These are phyloP conservation scores for Calonectria crousiana DNA, from an alignment of 2,329 filamentous ascomycete genomes.

Conservation along the genomic window DNA sequence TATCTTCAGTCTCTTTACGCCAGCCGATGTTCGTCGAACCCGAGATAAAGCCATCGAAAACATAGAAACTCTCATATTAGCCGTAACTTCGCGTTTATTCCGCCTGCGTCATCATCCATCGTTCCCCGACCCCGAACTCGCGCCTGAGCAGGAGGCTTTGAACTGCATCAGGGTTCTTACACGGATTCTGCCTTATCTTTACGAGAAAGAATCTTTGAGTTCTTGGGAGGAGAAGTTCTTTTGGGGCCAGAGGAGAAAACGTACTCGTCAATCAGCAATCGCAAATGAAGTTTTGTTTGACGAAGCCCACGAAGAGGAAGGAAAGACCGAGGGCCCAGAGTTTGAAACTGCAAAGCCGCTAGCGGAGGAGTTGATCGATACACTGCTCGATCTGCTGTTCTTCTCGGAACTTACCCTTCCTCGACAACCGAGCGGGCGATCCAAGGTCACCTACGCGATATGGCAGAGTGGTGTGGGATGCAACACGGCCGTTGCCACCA, in stretches of 20 bases:
- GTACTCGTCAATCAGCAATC: slow-evolving; percentile 74
- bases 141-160: slow-evolving; percentile 87
- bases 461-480: slow-evolving; percentile 99
- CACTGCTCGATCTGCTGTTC: slow-evolving; percentile 89
- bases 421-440: slow-evolving; percentile 75
- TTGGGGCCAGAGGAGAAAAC: slow-evolving; percentile 82
- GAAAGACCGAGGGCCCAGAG: slow-evolving; percentile 65
- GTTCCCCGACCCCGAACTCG: slow-evolving; percentile 88
- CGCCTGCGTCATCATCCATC: slow-evolving; percentile 88
- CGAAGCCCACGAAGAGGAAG: slow-evolving; percentile 70
- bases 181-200: slow-evolving; percentile 88
- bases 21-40: slow-evolving; percentile 87
- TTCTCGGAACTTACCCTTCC: slow-evolving; percentile 91
- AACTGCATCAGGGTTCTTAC: slow-evolving; percentile 96
- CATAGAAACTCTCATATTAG: slow-evolving; percentile 88
- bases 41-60: slow-evolving; percentile 88
- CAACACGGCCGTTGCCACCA: slow-evolving; percentile 88
- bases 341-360: slow-evolving; percentile 88
- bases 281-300: slow-evolving; percentile 87
- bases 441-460: slow-evolving; percentile 91
- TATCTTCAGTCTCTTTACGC: slow-evolving; percentile 95
- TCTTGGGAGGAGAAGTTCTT: slow-evolving; percentile 95
- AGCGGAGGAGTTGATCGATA: slow-evolving; percentile 93
- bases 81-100: slow-evolving; percentile 85
- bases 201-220: slow-evolving; percentile 86